Base-by-base conservation (phyloP, 2,329 filamentous ascomycete genomes). In the Aspergillus intermedius region DNA sequence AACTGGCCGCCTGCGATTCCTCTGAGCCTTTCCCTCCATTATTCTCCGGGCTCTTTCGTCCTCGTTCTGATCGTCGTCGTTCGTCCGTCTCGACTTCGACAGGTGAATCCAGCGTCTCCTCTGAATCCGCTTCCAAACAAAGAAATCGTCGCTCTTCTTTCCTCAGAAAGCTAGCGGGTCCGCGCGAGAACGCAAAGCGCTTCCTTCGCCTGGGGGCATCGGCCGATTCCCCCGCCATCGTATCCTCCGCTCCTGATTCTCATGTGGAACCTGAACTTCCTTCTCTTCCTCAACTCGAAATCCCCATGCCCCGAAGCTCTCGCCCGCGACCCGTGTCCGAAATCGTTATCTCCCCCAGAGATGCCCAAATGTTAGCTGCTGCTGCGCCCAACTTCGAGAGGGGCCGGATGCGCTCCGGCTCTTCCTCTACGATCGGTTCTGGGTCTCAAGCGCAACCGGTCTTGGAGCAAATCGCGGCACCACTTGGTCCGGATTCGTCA, bases 121-220 rank as follows among this genome's bases (percentile, higher is more conserved):
- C 15, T 10, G 37, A 40, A 21, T 21, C 17, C 10, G 37, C 37
- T 28, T 54, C 64, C 9, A 62, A 64, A 45, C 54, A 57, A 39
- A 54, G 45, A 49, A 60, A 56, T 35, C 61, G 56, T 40, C 58
- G 64, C 44, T 51, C 44, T 44, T 63, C 63, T 12, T 55, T 69
- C 37, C 51, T 69, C 25, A 60, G 52, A 62, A 74, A 70, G 56
- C 66, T 75, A 66, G 70, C 71, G 62, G 63, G 67, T 49, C 63
- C 71, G 64, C 69, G 71, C 52, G 71, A 74, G 54, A 70, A 71
- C 65, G 71, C 70, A 56, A 74, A 75, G 63, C 66, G 70, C 49
- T 62, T 75, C 57, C 64, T 74, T 58, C 69, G 70, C 60, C 56
- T 74, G 51, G 65, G 64, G 42, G 59, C 65, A 23, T 62, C 69